Conservation (phyloP, 768 basidiomycete genomes). For the Dioszegia aurantiaca region DNA sequence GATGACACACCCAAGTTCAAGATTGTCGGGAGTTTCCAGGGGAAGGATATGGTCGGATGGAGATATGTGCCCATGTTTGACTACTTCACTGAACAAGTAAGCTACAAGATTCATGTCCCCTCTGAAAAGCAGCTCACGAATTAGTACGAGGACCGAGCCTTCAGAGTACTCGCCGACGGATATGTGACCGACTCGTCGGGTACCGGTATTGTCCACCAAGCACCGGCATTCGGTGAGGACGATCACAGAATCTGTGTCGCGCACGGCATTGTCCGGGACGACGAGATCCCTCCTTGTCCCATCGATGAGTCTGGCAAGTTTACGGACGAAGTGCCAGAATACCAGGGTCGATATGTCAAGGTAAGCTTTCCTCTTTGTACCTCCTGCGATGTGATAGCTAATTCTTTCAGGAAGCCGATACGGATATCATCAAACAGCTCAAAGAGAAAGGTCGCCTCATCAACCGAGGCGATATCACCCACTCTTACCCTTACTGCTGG, state of each 20-base stretch:
- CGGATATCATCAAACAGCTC: slow-evolving; percentile 83
- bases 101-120: slow-evolving; percentile 21
- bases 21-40: slow-evolving; percentile 81
- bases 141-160: slow-evolving; percentile 86
- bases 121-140: slow-evolving; percentile 1
- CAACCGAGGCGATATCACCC: slow-evolving; percentile 78
- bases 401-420: slow-evolving; percentile 72
- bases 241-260: slow-evolving; percentile 90
- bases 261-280: slow-evolving; percentile 73
- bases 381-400: slow-evolving; percentile 11
- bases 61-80: slow-evolving; percentile 91
- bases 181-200: slow-evolving; percentile 92
- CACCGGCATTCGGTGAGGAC: slow-evolving; percentile 97
- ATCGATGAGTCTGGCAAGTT: slow-evolving; percentile 86
- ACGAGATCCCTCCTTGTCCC: slow-evolving; percentile 95
- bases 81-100: slow-evolving; percentile 90
- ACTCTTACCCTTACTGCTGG: slow-evolving; percentile 98
- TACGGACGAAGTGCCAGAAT: slow-evolving; percentile 85
- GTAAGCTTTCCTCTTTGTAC: slow-evolving; percentile 56
- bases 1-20: slow-evolving; percentile 83
- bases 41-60: slow-evolving; percentile 93
- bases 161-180: slow-evolving; percentile 80
- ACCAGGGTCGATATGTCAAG: slow-evolving; percentile 84
- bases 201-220: slow-evolving; percentile 98
- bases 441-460: slow-evolving; percentile 84